Conservation (phyloP, 306 rosid genomes). For the Arachis hypogaea region DNA sequence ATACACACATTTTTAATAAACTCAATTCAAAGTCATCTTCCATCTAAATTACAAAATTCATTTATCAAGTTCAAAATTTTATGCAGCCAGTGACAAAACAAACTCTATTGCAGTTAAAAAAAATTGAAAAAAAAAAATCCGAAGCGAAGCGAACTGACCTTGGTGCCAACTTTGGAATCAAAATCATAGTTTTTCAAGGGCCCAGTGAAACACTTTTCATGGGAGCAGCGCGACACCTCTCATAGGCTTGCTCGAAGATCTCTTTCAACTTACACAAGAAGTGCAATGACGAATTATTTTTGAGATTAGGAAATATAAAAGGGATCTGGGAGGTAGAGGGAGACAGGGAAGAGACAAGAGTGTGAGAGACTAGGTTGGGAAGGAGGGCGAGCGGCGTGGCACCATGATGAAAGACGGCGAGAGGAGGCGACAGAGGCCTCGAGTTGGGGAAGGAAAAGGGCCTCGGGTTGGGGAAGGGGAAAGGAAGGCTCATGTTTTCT, state of each 20-base stretch:
- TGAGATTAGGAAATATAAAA: no score
- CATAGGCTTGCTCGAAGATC: constrained; percentile 63
- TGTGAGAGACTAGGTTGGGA: no score
- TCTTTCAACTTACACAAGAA: constrained; percentile 44
- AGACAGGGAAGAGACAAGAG: no score
- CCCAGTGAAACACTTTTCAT: constrained; percentile 57
- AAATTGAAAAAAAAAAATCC: no score
- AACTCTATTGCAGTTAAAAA: background rate
- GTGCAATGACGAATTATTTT: no score
- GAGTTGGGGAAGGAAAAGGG: no score
- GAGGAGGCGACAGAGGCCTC: no score
- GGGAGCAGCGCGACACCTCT: constrained; percentile 65
- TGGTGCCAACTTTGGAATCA: constrained; percentile 65
- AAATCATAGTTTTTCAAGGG: constrained; percentile 64
- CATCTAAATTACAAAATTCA: background rate
- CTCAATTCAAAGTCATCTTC: constrained; percentile 9
- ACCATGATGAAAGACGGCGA: no score
- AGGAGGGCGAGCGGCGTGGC: no score
- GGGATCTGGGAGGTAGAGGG: no score
- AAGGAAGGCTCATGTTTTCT: no score
- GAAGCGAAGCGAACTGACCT: constrained; percentile 38
- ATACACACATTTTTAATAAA: background rate
- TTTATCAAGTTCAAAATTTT: background rate
- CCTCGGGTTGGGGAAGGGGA: no score
- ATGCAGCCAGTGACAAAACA: background rate